Evolutionary conservation across 345 rosid genomes (phyloP), one percentile per base, ranked within the genome.

Genomic region (Excoecaria cochinchinensis): DNA sequence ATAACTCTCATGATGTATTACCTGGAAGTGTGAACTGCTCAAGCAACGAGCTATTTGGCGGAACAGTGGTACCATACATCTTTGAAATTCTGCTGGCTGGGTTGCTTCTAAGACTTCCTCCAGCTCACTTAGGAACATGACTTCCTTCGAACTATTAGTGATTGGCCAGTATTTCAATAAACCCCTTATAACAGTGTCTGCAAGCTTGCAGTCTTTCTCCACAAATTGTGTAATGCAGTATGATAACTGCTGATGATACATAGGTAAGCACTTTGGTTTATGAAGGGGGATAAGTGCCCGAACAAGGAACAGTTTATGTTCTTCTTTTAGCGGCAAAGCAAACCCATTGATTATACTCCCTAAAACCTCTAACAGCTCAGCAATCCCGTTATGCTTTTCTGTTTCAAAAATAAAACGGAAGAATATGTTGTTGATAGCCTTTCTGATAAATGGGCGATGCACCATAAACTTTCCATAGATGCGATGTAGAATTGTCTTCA

Each of bases 21-120:
- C 95, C 95, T 90, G 95, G 74, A 90, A 90, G 82, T 90, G 95
- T 58, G 86, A 84, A 78, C 95, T 87, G 85, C 87, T 85, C 81
- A 90, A 80, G 64, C 95, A 87, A 73, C 87, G 85, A 60, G 92
- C 90, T 61, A 90, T 84, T 75, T 87, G 89, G 67, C 83, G 86
- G 80, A 90, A 90, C 71, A 90, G 67, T 40, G 91, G 90, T 0
- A 87, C 87, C 89, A 87, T 90, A 42, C 95, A 90, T 62, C 89
- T 78, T 67, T 89, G 95, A 61, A 90, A 90, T 46, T 90, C 95
- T 48, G 89, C 82, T 24, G 89, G 84, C 74, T 89, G 91, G 68
- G 90, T 90, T 76, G 93, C 91, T 78, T 90, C 95, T 9, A 90
- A 82, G 51, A 89, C 86, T 77, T 90, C 95, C 76, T 90, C 95